Evolutionary conservation across 2,329 filamentous ascomycete species (phyloP).

Genomic region (Cladophialophora yegresii): DNA sequence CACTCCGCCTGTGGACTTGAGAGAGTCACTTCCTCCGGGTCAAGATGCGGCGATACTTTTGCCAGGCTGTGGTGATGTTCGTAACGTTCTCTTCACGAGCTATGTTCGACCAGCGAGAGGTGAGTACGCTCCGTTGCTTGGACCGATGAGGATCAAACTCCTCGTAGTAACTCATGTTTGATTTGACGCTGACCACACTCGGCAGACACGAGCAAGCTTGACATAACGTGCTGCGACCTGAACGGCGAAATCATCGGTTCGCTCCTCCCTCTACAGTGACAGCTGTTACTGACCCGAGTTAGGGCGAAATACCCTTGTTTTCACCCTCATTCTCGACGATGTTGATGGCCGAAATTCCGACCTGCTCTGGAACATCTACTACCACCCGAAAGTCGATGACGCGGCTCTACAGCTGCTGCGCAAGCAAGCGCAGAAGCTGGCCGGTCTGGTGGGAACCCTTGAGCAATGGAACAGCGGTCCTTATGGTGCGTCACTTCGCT

Average conservation of each 20-base stretch:
- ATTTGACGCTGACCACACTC: neutral
- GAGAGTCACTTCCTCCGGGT: constrained; percentile 52
- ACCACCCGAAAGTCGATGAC: constrained; percentile 53
- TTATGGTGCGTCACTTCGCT: constrained; percentile 52
- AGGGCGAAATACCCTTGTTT: constrained; percentile 60
- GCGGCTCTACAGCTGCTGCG: constrained; percentile 44
- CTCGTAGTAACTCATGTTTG: neutral
- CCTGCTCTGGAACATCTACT: constrained; percentile 58
- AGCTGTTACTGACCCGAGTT: neutral
- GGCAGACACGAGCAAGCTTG: constrained; percentile 45
- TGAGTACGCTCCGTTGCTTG: constrained; percentile 2
- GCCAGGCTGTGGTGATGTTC: constrained; percentile 59
- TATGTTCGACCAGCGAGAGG: constrained; percentile 44
- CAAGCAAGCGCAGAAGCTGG: constrained; percentile 51
- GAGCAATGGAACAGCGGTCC: constrained; percentile 49
- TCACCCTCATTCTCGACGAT: constrained; percentile 55
- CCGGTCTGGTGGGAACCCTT: constrained; percentile 44
- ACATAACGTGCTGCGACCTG: constrained; percentile 61
- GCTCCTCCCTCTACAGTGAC: constrained; percentile 22
- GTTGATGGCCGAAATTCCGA: constrained; percentile 36
- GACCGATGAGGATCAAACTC: neutral
- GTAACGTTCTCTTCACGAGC: constrained; percentile 59
- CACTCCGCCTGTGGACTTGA: constrained; percentile 56
- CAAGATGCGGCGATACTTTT: constrained; percentile 55
- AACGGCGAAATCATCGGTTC: constrained; percentile 55